phyloP scores from a whole-genome alignment of 2,329 filamentous ascomycete species.

The Lachnellula cervina region DNA sequence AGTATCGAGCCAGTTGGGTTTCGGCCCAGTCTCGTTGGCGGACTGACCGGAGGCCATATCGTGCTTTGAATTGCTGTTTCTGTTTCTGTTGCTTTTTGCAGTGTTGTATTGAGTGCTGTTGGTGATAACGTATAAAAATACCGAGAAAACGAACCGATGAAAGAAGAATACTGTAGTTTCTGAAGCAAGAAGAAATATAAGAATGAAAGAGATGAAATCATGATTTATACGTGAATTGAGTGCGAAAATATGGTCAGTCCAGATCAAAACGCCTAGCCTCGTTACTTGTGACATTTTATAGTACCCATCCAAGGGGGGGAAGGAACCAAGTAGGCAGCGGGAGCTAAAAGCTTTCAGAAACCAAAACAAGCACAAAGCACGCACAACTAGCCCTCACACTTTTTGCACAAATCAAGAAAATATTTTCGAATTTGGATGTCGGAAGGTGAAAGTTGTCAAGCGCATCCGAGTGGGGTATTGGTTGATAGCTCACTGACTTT shows the following conservation, averaged over 20 bases:
- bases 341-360: neutral
- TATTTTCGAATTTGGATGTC: neutral
- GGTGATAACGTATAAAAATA: neutral
- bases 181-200: neutral
- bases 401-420: too few species aligned
- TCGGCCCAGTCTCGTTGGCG: too few species aligned
- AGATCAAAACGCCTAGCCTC: neutral
- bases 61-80: too few species aligned
- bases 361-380: neutral
- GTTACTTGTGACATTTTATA: neutral
- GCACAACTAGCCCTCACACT: too few species aligned
- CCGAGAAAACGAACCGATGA: neutral
- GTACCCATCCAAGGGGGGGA: neutral
- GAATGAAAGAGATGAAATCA: neutral
- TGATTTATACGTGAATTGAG: neutral
- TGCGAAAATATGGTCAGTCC: neutral
- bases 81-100: neutral
- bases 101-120: neutral
- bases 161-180: neutral
- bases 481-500: too few species aligned
- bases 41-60: too few species aligned
- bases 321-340: neutral
- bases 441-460: neutral
- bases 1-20: too few species aligned
- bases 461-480: neutral